A percentile compares a stretch with the other conserved stretches of the same genome.
phyloP scores from a whole-genome alignment of 495 filamentous ascomycete genomes.

The Aspergillus heteromorphus region DNA sequence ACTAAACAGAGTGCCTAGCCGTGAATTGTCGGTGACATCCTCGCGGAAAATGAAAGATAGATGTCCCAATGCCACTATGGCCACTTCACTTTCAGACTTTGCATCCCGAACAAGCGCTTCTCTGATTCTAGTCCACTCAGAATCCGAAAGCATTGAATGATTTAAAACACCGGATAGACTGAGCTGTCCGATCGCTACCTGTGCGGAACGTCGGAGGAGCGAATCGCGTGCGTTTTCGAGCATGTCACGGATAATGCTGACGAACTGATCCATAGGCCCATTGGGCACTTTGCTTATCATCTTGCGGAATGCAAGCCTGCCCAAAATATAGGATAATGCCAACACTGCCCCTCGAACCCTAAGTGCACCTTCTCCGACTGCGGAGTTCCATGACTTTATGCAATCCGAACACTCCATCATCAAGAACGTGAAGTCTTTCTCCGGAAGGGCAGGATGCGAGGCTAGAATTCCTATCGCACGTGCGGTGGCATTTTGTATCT shows the following conservation, averaged over 20 bases:
- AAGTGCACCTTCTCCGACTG: constrained; percentile 57
- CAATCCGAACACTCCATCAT: constrained; percentile 35
- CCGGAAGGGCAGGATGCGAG: constrained; percentile 51
- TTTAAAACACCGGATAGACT: constrained; percentile 61
- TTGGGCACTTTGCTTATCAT: constrained; percentile 26
- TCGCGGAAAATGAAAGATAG: constrained; percentile 52
- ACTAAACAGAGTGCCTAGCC: constrained; percentile 44
- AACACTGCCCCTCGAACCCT: constrained; percentile 56
- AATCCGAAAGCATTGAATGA: constrained; percentile 29
- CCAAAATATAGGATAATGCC: constrained; percentile 54
- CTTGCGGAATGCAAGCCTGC: constrained; percentile 50
- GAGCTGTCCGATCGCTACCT: constrained; percentile 67
- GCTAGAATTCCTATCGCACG: constrained; percentile 74
- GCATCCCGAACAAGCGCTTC: constrained; percentile 59
- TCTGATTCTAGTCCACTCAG: constrained; percentile 42
- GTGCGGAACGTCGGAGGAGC: constrained; percentile 53
- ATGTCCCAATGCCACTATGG: constrained; percentile 68
- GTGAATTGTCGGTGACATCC: constrained; percentile 19
- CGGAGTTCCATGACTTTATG: constrained; percentile 46
- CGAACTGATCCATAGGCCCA: constrained; percentile 29
- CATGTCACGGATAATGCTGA: constrained; percentile 40
- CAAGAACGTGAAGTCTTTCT: constrained; percentile 31
- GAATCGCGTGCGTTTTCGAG: constrained; percentile 47
- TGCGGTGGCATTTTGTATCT: constrained; percentile 56
- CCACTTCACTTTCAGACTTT: constrained; percentile 74